Conservation (phyloP, 331 rosid species). For the Cydonia oblonga region DNA sequence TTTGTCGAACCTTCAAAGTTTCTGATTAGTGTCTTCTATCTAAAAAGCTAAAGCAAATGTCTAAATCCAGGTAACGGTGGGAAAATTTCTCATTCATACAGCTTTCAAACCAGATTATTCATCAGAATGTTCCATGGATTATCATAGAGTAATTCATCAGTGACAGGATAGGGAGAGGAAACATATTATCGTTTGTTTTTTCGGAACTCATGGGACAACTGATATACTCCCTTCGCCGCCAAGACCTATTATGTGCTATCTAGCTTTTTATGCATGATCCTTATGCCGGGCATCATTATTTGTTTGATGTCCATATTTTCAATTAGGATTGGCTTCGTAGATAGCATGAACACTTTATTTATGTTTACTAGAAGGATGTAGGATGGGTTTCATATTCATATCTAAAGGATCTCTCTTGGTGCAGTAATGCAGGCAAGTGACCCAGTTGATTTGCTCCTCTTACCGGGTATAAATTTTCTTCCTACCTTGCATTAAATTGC, state of each 20-base stretch:
- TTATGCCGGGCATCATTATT: neutral
- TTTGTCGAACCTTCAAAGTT: neutral
- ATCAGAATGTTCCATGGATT: neutral
- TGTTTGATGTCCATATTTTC: neutral
- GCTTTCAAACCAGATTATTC: neutral
- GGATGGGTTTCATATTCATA: neutral
- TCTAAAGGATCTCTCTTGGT: conserved; percentile 23
- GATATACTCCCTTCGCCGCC: neutral
- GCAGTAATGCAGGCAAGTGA: conserved; percentile 90
- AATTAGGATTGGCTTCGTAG: neutral
- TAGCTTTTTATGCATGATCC: neutral
- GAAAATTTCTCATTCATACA: neutral
- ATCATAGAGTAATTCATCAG: neutral
- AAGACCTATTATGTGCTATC: neutral
- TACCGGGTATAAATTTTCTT: conserved; percentile 53
- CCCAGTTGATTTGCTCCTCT: conserved; percentile 74
- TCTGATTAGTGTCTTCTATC: neutral
- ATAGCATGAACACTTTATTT: neutral
- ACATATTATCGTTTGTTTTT: neutral
- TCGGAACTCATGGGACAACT: neutral
- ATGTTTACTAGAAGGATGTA: neutral
- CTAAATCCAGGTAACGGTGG: neutral
- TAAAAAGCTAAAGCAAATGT: neutral
- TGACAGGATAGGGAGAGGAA: neutral
- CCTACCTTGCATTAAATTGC: neutral